Conservation (phyloP, 352 stramenopile genomes). For the Pythium phragmiticola region DNA sequence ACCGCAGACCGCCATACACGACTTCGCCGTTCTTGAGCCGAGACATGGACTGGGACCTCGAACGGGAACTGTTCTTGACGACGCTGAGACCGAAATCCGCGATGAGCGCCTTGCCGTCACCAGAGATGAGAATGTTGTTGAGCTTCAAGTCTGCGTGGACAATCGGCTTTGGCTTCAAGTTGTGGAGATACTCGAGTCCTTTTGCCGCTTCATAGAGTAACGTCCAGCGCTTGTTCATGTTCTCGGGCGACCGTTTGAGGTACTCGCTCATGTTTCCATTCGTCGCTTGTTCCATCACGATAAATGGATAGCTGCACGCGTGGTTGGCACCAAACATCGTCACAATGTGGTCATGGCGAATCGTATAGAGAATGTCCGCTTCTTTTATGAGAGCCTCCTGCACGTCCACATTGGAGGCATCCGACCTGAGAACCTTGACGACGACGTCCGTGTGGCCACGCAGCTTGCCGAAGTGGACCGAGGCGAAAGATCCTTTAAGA, state of each 20-base stretch:
- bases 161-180: not conserved
- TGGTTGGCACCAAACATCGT: constrained; percentile 51
- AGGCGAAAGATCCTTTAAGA: constrained; percentile 6
- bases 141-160: constrained; percentile 21
- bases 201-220: constrained; percentile 16
- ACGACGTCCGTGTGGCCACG: not conserved
- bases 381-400: not conserved
- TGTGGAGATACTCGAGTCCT: constrained; percentile 12
- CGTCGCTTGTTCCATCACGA: constrained; percentile 30
- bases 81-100: constrained; percentile 26
- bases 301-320: constrained; percentile 16
- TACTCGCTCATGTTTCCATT: constrained; percentile 31
- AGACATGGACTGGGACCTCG: constrained; percentile 1
- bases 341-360: constrained; percentile 87
- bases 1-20: constrained; percentile 13
- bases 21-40: not conserved
- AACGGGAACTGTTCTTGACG: not conserved
- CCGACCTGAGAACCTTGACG: constrained; percentile 2
- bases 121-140: constrained; percentile 18
- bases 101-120: constrained; percentile 15
- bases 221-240: constrained; percentile 23
- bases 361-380: constrained; percentile 71
- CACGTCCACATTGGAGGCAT: not conserved
- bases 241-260: constrained; percentile 6
- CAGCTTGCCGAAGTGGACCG: constrained; percentile 1